Evolutionary conservation across 2,329 filamentous ascomycete species (phyloP), one percentile per base, ranked within the genome.

Genomic region (Penicillium palitans): DNA sequence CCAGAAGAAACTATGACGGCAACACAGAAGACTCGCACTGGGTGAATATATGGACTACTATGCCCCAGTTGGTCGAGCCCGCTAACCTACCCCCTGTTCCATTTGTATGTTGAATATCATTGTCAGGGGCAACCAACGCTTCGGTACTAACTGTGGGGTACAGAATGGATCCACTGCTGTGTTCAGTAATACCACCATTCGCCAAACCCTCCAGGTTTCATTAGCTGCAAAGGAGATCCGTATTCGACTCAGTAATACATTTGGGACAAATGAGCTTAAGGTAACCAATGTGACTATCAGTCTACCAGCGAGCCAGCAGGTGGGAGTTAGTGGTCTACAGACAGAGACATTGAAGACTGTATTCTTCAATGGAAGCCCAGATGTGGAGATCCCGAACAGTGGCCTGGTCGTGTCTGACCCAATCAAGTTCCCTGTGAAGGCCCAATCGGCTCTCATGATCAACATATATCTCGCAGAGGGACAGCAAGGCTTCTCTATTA

Each of bases 61-160:
- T 88, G 86, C 85, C 86, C 0, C 86, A 89, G 68, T 74, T 87
- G 41, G 84, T 84, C 1, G 87, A 89, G 66, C 81, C 79, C 10
- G 77, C 74, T 47, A 89, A 89, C 62, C 77, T 89, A 21, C 86
- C 87, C 10, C 82, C 83, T 0, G 70, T 80, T 3, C 83, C 85
- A 42, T 89, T 86, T 67, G 83, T 54, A 35, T 27, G 17, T 57
- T 10, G 21, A 4, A 17, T 7, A 17, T 7, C 15, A 9, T 25
- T 33, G 4, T 21, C 9, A 13, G 5, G 31, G 31, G 19, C 1
- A 25, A 52, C 7, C 19, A 52, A 49, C 25, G 25, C 3, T 17
- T 19, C 1, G 4, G 4, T 29, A 40, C 41, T 52, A n/a, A 61
- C 19, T 12, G 9, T 47, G 3, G 2, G 2, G 10, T 10, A 1